Conservation (phyloP, 2,329 filamentous ascomycete species). For the Myrmaecium sp. region DNA sequence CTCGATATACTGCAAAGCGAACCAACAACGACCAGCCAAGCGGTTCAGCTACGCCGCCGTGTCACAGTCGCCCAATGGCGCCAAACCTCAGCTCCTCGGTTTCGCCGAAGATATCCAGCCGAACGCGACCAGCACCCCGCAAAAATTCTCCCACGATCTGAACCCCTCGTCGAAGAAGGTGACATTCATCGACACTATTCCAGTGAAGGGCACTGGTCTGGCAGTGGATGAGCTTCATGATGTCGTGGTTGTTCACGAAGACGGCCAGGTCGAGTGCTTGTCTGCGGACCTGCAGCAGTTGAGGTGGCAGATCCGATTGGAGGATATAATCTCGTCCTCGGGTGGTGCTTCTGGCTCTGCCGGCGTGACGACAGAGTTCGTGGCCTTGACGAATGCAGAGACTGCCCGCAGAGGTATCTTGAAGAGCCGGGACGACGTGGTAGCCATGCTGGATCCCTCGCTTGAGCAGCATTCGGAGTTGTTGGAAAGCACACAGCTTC, state of each 20-base stretch:
- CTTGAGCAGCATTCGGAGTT: conserved; percentile 12
- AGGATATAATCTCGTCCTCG: conserved; percentile 11
- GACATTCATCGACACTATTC: conserved; percentile 16
- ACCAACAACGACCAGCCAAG: conserved; percentile 25
- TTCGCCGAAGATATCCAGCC: conserved; percentile 33
- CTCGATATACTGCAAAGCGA: conserved; percentile 37
- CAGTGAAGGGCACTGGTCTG: conserved; percentile 9
- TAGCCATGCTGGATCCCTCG: conserved; percentile 19
- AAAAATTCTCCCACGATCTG: conserved; percentile 15
- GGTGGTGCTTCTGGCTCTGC: conserved; percentile 7
- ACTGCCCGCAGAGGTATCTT: conserved; percentile 26
- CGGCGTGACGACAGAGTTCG: conserved; percentile 16
- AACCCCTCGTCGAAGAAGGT: conserved; percentile 10
- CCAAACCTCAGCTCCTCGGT: conserved; percentile 34
- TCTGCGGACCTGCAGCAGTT: conserved; percentile 33
- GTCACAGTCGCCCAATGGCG: conserved; percentile 26
- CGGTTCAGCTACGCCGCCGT: conserved; percentile 41
- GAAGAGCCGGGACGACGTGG: conserved; percentile 26
- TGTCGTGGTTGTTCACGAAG: conserved; percentile 40
- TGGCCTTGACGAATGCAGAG: conserved; percentile 19
- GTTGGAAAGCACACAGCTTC: conserved; percentile 17
- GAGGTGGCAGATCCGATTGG: no score
- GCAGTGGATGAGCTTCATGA: conserved; percentile 17
- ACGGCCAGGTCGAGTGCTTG: conserved; percentile 45
- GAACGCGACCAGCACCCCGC: conserved; percentile 15